Base-by-base conservation (phyloP, 2,329 filamentous ascomycete species). In the Neopestalotiopsis clavispora region DNA sequence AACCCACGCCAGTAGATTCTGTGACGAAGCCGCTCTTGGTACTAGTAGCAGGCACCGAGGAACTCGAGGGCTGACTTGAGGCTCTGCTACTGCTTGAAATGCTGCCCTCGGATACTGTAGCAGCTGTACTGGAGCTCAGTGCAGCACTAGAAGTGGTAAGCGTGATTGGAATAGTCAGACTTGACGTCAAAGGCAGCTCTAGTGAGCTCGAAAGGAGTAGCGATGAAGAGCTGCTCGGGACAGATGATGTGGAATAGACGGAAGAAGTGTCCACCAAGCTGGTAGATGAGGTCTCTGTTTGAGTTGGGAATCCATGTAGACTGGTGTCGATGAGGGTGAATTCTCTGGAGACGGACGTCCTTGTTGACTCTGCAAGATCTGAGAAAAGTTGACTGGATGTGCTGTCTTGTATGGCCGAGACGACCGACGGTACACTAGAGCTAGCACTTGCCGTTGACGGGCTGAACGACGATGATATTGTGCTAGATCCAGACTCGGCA, bases 311-410 rank as follows among this genome's bases (percentile, higher is more conserved):
- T n/a, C 20, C 45, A 52, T 52, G 45, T 7, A 17, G 17, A n/a
- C 14, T 52, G n/a, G 65, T 69, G 28, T 69, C 68, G 20, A 65
- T 69, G 2, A 69, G 52, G 38, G 65, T 69, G 42, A 68, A 69
- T 32, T 56, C 23, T 56, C 66, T 66, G 7, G 62, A 69, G 4
- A 69, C 30, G 9, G 66, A 68, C 57, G 65, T 65, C 28, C 23
- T 64, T 30, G 65, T 67, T 23, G 40, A 58, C 17, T 58, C 28
- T 23, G 32, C 32, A 6, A 34, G 14, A 12, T 38, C 38, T 20
- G 32, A 34, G 13, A 40, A 20, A 38, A 14, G 17, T 32, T 28
- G 23, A 57, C 42, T 28, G 34, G 60, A 20, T n/a, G 60, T 28
- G 17, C 59, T 56, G 30, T 38, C 60, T 56, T 40, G 23, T 64